Evolutionary conservation across 345 rosid genomes (phyloP), one percentile per base, ranked within the genome.

Genomic region (Eucalyptus microcorys): DNA sequence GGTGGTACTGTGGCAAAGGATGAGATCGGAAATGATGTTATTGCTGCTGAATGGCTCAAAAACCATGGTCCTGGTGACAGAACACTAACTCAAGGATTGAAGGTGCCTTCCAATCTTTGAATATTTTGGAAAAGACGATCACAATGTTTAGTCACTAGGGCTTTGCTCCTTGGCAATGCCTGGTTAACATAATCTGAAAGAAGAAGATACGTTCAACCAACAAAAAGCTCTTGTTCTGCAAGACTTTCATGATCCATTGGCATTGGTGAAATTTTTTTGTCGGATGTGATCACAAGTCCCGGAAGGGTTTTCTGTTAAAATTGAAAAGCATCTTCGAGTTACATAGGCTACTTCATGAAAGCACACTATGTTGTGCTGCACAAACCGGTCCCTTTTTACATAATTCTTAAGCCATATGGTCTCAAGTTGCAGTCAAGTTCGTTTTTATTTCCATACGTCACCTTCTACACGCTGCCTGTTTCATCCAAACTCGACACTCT

Each of bases 1-100:
- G 97, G 95, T 61, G 99, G 98, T 88, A 96, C 94, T 8, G 45
- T 91, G 86, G 99, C 99, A 89, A 96, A 96, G 90, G 99, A 97
- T 92, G 99, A 99, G 21, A 12, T 95, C 37, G 99, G 98, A 85
- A 98, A 98, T 48, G 98, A 97, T 90, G 89, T 98, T 32, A 2
- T 95, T 90, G 97, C 94, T 47, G 93, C 53, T 0, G 95, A 96
- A 89, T 96, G 99, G 99, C 96, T 96, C 48, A 94, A 96, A 94
- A 95, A 87, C 90, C 99, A 96, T 76, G 97, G 96, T 89, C 93
- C 98, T 30, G 99, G 99, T 48, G 98, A 97, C 92, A 90, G 96
- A 76, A 96, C 99, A 88, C 94, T 98, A 80, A 91, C 97, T 42
- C 98, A 97, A 91, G 99, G 99, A 88, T 87, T 97, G 42, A 97